These are phyloP conservation scores for Mycena amicta DNA, from an alignment of 768 basidiomycete genomes.

Conservation along the genomic window DNA sequence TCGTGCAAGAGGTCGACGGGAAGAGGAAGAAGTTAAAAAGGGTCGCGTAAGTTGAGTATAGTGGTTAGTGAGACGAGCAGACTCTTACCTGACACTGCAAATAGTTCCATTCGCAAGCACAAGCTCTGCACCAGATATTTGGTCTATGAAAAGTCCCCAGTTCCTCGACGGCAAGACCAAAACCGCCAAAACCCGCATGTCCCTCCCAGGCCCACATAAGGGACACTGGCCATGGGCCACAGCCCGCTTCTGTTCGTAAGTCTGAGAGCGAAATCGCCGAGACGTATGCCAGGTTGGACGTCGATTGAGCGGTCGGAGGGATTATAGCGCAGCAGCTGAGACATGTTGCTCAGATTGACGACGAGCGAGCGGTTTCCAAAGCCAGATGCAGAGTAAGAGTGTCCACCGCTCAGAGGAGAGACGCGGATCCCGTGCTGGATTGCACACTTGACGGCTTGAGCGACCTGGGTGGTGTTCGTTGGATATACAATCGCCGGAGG, in stretches of 20 bases:
- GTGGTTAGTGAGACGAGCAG: too few species aligned
- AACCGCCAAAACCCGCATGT: background rate
- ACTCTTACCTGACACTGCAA: background rate
- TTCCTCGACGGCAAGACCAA: background rate
- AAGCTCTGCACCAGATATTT: background rate
- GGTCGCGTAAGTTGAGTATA: too few species aligned
- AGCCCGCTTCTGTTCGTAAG: background rate
- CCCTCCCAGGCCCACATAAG: background rate
- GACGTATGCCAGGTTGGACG: background rate
- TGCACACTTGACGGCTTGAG: background rate
- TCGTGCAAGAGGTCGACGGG: too few species aligned
- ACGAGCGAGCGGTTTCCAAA: background rate
- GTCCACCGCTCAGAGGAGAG: background rate
- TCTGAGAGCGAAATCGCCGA: background rate
- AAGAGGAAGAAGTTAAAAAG: too few species aligned
- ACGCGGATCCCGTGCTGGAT: background rate
- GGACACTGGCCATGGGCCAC: background rate
- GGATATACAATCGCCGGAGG: background rate
- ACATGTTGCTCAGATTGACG: background rate
- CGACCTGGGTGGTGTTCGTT: background rate
- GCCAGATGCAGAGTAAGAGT: background rate
- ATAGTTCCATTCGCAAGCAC: background rate
- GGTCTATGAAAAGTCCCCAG: background rate
- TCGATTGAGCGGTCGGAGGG: background rate
- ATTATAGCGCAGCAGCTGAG: background rate